Evolutionary conservation across 2,329 filamentous ascomycete species (phyloP), one percentile per base, ranked within the genome.

Genomic region (Blastomyces parvus): DNA sequence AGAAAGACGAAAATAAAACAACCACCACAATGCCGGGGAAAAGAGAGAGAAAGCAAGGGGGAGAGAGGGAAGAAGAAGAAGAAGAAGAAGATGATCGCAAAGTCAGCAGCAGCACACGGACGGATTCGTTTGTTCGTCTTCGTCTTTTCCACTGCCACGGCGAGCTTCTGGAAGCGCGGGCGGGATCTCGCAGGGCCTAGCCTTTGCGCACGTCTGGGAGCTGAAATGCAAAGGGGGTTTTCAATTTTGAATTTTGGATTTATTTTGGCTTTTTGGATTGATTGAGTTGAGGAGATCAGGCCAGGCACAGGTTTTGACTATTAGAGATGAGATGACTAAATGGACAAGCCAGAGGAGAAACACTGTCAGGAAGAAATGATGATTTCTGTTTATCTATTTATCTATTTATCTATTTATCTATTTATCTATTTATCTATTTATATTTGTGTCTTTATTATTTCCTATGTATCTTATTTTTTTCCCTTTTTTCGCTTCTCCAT

Each of bases 171-270:
- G 61, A 64, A 61, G 48, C 56, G 38, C 42, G 61, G 53, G 58
- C 61, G 62, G 58, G 62, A 66, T 60, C 62, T 65, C 63, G 60
- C 62, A 65, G 64, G 65, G 62, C 61, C 64, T 64, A 63, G 65
- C 63, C 65, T 62, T 60, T 60, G 42, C 61, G 65, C 63, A 65
- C 59, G 27, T 44, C 33, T 50, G n/a, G 42, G n/a, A 25, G 22
- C 44, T 60, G 59, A 46, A 52, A 52, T 38, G 33, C 44, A 38
- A n/a, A n/a, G n/a, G n/a, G n/a, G n/a, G n/a, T n/a, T n/a, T n/a
- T n/a, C n/a, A n/a, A n/a, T n/a, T n/a, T n/a, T n/a, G n/a, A n/a
- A n/a, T n/a, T n/a, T n/a, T n/a, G n/a, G n/a, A n/a, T n/a, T n/a
- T n/a, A n/a, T n/a, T n/a, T n/a, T n/a, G n/a, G n/a, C n/a, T n/a